phyloP scores from a whole-genome alignment of 345 rosid genomes.

The Euclidium syriacum region DNA sequence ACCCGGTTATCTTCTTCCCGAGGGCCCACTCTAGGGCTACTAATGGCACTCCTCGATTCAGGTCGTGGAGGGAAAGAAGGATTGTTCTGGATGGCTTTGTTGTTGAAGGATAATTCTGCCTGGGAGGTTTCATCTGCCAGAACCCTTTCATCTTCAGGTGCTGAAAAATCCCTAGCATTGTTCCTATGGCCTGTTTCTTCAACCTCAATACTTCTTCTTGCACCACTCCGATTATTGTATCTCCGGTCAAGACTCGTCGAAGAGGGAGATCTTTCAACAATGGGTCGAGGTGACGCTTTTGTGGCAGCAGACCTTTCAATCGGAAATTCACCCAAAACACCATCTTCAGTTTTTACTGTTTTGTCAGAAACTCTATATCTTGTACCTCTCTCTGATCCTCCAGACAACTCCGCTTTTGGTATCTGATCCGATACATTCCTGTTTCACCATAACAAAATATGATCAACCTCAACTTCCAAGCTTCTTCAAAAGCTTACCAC shows the following conservation, averaged over 20 bases:
- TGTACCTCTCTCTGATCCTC: conserved; percentile 51
- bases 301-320: conserved; percentile 63
- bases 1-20: conserved; percentile 64
- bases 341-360: conserved; percentile 56
- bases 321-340: conserved; percentile 51
- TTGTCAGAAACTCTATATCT: conserved; percentile 59
- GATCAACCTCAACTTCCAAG: conserved; percentile 4
- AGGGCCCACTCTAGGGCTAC: conserved; percentile 63
- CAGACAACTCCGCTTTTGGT: conserved; percentile 49
- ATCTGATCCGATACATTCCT: conserved; percentile 55
- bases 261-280: conserved; percentile 79
- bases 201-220: conserved; percentile 57
- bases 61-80: conserved; percentile 58
- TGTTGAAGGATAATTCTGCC: conserved; percentile 52
- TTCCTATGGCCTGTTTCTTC: conserved; percentile 72
- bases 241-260: conserved; percentile 74
- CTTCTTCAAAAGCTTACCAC: conserved; percentile 9
- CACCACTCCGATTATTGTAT: conserved; percentile 44
- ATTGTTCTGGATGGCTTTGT: conserved; percentile 49
- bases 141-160: conserved; percentile 61
- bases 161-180: conserved; percentile 40
- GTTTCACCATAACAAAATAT: conserved; percentile 22
- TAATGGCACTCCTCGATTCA: conserved; percentile 55
- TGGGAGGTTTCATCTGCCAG: conserved; percentile 54
- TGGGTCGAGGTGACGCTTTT: conserved; percentile 67